Percentiles rank a stretch among this genome's conserved stretches.
These are phyloP conservation scores for Penicillium sp. DNA, from an alignment of 2,329 filamentous ascomycete species.

Conservation along the genomic window DNA sequence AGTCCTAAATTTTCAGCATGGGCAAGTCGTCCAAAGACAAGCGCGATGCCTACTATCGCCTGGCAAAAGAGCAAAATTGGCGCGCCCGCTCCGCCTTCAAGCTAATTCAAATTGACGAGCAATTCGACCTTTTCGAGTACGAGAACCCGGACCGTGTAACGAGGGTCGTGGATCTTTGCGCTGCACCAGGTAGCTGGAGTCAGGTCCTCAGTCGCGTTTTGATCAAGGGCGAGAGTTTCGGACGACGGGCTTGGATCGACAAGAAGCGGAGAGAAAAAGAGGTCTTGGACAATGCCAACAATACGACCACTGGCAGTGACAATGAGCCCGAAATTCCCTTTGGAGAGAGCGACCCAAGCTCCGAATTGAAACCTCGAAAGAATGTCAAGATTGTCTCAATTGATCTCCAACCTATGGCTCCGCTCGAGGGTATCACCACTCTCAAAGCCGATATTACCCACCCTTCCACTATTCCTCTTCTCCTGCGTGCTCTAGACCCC, in stretches of 20 bases:
- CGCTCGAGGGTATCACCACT: conserved; percentile 87
- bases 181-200: conserved; percentile 94
- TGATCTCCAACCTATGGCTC: conserved; percentile 93
- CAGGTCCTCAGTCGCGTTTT: conserved; percentile 92
- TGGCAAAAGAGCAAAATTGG: conserved; percentile 99
- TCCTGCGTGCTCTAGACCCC: conserved; percentile 82
- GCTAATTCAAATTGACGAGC: conserved; percentile 90
- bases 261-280: conserved; percentile 66
- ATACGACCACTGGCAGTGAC: conserved; percentile 17
- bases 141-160: conserved; percentile 69
- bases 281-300: conserved; percentile 29
- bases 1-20: conserved; percentile 56
- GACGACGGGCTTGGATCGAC: conserved; percentile 83
- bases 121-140: conserved; percentile 87
- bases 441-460: conserved; percentile 96
- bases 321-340: conserved; percentile 37
- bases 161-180: conserved; percentile 92
- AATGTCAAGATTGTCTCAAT: conserved; percentile 95
- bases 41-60: conserved; percentile 94
- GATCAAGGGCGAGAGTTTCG: conserved; percentile 91
- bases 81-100: conserved; percentile 96
- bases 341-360: conserved; percentile 28
- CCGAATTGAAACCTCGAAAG: conserved; percentile 56
- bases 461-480: conserved; percentile 86
- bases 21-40: conserved; percentile 99